These are phyloP conservation scores for Phytopythium montanum DNA, from an alignment of 352 stramenopile species.

Conservation along the genomic window DNA sequence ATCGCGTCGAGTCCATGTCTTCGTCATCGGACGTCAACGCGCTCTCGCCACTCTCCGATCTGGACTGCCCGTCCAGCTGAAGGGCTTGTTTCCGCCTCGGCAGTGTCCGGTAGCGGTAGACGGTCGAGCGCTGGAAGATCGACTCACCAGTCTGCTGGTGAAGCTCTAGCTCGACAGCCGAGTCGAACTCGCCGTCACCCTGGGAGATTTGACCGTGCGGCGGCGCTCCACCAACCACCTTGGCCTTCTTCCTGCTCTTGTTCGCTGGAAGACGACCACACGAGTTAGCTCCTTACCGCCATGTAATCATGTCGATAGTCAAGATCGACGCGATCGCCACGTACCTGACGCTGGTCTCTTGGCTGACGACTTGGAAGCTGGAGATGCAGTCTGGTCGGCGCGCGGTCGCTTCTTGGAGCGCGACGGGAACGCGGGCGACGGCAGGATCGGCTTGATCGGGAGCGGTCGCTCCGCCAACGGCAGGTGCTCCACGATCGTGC, in stretches of 20 bases:
- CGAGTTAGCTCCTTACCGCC: background rate
- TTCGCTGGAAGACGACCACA: background rate
- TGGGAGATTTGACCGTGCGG: slow-evolving; percentile 34
- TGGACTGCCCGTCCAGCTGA: slow-evolving; percentile 58
- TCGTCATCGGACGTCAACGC: slow-evolving; percentile 47
- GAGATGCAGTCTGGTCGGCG: slow-evolving; percentile 32
- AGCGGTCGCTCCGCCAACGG: slow-evolving; percentile 53
- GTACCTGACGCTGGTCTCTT: slow-evolving; percentile 5
- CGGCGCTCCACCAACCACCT: slow-evolving; percentile 7
- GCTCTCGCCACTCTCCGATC: slow-evolving; percentile 51
- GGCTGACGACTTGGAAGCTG: slow-evolving; percentile 18
- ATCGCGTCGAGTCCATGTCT: slow-evolving; percentile 34
- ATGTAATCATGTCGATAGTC: background rate
- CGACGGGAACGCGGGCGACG: slow-evolving; percentile 70
- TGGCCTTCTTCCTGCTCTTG: slow-evolving; percentile 20
- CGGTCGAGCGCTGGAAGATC: slow-evolving; percentile 38
- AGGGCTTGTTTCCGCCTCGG: slow-evolving; percentile 14
- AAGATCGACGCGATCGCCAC: background rate
- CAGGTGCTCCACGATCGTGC: slow-evolving; percentile 74
- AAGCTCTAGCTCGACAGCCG: background rate
- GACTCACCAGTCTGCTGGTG: background rate
- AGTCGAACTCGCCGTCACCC: slow-evolving; percentile 41
- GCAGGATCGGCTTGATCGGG: slow-evolving; percentile 63
- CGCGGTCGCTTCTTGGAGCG: slow-evolving; percentile 68
- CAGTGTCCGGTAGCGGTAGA: slow-evolving; percentile 23